A percentile compares a stretch with the other conserved stretches of the same genome.
Evolutionary conservation across 2,329 filamentous ascomycete species (phyloP).

Genomic region (Cytospora mali): DNA sequence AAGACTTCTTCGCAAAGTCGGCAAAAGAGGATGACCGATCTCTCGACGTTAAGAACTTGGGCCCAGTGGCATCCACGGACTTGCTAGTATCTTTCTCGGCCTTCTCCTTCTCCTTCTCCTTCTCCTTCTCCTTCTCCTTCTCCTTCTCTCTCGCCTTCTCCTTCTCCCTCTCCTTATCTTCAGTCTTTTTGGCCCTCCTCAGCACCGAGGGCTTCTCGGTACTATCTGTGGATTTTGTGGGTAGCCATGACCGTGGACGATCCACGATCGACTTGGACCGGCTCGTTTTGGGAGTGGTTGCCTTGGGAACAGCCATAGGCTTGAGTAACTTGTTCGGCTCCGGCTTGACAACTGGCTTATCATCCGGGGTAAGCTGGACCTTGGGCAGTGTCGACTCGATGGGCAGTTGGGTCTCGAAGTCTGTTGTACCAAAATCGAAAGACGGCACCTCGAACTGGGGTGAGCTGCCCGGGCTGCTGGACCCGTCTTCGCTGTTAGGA

Average conservation of each 20-base stretch:
- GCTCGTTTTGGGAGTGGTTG: constrained; percentile 35
- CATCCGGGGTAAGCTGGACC: constrained; percentile 29
- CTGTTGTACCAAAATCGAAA: constrained; percentile 51
- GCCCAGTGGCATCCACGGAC: constrained; percentile 32
- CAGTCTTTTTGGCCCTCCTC: constrained; percentile 32
- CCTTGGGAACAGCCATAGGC: constrained; percentile 34
- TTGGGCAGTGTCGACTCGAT: constrained; percentile 37
- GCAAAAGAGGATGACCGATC: constrained; percentile 51
- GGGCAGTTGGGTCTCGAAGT: constrained; percentile 51
- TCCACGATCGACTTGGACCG: constrained; percentile 52
- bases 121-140: constrained; percentile 13
- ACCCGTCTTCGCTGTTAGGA: constrained; percentile 8
- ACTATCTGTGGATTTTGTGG: constrained; percentile 41
- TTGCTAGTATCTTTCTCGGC: constrained; percentile 20
- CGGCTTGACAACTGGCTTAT: constrained; percentile 26
- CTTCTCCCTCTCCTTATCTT: constrained; percentile 10
- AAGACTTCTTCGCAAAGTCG: constrained; percentile 54
- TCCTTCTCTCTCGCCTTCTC: constrained; percentile 32
- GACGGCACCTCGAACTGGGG: constrained; percentile 54
- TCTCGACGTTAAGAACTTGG: constrained; percentile 40
- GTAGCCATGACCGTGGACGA: constrained; percentile 56
- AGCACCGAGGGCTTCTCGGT: constrained; percentile 38
- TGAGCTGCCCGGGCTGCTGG: constrained; percentile 2
- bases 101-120: neutral
- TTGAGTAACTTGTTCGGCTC: constrained; percentile 26